Base-by-base conservation (phyloP, 768 basidiomycete genomes). In the Phaffia australis region DNA sequence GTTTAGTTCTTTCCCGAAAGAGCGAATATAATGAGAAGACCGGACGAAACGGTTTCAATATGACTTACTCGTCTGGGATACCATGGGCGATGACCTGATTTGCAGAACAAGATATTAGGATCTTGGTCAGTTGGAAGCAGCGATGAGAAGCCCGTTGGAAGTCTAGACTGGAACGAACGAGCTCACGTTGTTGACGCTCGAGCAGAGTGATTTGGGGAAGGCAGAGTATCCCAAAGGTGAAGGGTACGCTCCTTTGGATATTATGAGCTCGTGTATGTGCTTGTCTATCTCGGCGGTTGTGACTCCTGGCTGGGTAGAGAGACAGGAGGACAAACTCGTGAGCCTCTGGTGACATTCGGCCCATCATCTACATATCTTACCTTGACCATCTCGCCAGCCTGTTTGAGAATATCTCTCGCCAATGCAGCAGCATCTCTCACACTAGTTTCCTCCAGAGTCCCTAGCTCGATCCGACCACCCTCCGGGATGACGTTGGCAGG, bases 121-220 rank as follows among this genome's bases (percentile, higher is more conserved):
- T 14, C 8, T 54, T n/a, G 27, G 4, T 54, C 21, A 27, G 18
- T n/a, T 54, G 52, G 49, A 27, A 57, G 23, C 15, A 29, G 27
- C 35, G 11, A 42, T 42, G 11, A 4, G 11, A 42, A 42, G 35
- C 35, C 6, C 55, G 42, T 46, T 21, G 18, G 25, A 29, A 46
- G 3, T 56, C 14, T 18, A 49, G 2, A 3, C 6, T 27, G 16
- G 8, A 23, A 49, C 30, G 73, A 71, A 90, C 14, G 81, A 82
- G 56, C 91, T 81, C 46, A 94, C 78, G 70, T 94, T 94, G 73
- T 95, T 95, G 63, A 93, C 80, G 69, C 90, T 91, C 29, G 88
- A 89, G 73, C 88, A 89, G 72, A 87, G 86, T 23, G 87, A 85
- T 66, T 82, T 83, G 11, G 88, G 87, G 74, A 84, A 90, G 9